A percentile compares a stretch with the other conserved stretches of the same genome.
phyloP scores from a whole-genome alignment of 495 filamentous ascomycete species.

The Annulohypoxylon bovei region DNA sequence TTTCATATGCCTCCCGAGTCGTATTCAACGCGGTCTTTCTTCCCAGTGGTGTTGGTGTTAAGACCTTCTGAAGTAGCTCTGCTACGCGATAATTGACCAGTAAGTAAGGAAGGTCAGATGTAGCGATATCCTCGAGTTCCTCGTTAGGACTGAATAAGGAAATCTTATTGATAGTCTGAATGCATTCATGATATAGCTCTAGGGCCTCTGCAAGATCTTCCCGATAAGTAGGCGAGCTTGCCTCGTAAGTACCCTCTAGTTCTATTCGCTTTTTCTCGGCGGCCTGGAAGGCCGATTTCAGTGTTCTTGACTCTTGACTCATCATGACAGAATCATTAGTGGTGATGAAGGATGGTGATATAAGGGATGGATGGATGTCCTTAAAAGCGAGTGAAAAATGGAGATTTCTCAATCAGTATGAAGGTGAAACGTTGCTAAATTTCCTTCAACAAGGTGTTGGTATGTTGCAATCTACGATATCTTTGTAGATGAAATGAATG shows the following conservation, averaged over 20 bases:
- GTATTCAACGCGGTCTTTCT: conserved; percentile 71
- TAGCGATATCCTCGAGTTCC: conserved; percentile 84
- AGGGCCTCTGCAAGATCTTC: conserved; percentile 73
- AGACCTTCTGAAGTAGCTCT: conserved; percentile 53
- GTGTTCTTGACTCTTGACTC: conserved; percentile 51
- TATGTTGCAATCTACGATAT: not conserved
- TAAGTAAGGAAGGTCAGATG: conserved; percentile 79
- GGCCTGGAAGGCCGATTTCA: conserved; percentile 60
- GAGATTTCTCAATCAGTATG: not conserved
- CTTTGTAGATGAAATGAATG: not conserved
- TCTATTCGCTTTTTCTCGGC: conserved; percentile 60
- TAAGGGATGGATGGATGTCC: not conserved
- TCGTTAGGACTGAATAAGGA: conserved; percentile 93
- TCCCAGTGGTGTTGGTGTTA: conserved; percentile 63
- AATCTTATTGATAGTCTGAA: conserved; percentile 71
- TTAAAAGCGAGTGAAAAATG: not conserved
- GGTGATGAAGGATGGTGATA: not conserved
- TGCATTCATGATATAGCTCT: conserved; percentile 75
- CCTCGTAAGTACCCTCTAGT: conserved; percentile 51
- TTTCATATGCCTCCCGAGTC: conserved; percentile 76
- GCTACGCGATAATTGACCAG: conserved; percentile 49
- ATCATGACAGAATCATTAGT: conserved; percentile 16
- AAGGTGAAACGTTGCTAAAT: not conserved
- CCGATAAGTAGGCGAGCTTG: conserved; percentile 70
- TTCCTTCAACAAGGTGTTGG: not conserved